Conservation (phyloP, 2,329 filamentous ascomycete genomes). For the Akanthomyces lecanii region DNA sequence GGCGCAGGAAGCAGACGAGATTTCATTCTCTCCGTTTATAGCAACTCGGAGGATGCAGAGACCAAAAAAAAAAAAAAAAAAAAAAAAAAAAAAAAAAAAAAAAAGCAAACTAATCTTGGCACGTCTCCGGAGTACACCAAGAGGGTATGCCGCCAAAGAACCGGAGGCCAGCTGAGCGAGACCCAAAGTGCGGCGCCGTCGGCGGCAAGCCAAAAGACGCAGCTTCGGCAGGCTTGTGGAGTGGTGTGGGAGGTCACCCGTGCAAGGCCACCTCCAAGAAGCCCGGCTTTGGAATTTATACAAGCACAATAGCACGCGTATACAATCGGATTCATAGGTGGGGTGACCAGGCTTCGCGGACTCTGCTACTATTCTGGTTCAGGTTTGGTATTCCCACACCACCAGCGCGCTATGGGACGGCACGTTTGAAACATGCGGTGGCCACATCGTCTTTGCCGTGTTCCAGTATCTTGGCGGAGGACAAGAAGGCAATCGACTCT, state of each 20-base stretch:
- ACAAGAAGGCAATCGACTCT: neutral
- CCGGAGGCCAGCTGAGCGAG: neutral
- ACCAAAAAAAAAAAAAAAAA: neutral
- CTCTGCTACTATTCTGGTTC: conserved; percentile 3
- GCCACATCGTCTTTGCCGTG: neutral
- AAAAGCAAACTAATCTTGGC: neutral
- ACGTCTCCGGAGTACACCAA: neutral
- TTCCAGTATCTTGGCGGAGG: no score
- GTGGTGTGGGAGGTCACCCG: conserved; percentile 8
- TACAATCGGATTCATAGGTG: neutral
- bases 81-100: neutral
- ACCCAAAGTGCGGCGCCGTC: conserved; percentile 1
- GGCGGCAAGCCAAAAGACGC: conserved; percentile 9
- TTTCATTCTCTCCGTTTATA: neutral
- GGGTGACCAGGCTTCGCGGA: conserved; percentile 2
- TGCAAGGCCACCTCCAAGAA: neutral
- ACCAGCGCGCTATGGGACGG: neutral
- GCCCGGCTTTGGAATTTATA: neutral
- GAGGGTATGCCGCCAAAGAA: neutral
- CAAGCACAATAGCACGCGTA: neutral
- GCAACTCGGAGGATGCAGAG: neutral
- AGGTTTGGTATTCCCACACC: conserved; percentile 2
- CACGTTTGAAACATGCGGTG: conserved; percentile 12
- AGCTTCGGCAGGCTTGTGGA: neutral
- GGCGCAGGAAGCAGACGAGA: neutral